phyloP scores from a whole-genome alignment of 2,329 filamentous ascomycete genomes.

The Ceratocystiopsis minuta region DNA sequence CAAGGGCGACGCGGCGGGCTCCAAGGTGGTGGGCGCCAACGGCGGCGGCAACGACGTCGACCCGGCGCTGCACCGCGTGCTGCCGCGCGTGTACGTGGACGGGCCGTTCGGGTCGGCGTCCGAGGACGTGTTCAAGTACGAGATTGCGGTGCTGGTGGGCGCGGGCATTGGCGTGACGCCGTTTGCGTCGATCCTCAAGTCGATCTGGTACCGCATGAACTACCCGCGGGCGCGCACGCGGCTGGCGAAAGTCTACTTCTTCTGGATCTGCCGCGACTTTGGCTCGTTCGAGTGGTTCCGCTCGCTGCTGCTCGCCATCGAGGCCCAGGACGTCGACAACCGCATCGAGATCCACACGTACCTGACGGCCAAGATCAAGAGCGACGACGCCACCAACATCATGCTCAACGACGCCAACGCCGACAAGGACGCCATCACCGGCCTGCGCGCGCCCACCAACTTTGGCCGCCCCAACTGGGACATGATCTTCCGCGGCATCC shows the following conservation, averaged over 20 bases:
- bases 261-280: slow-evolving; percentile 82
- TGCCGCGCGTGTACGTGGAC: slow-evolving; percentile 67
- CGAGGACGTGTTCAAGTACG: slow-evolving; percentile 80
- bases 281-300: slow-evolving; percentile 83
- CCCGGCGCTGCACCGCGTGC: slow-evolving; percentile 50
- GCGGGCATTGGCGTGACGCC: slow-evolving; percentile 77
- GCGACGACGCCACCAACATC: slow-evolving; percentile 74
- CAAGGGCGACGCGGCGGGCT: slow-evolving; percentile 29
- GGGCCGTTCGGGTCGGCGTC: slow-evolving; percentile 75
- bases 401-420: slow-evolving; percentile 83
- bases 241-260: slow-evolving; percentile 76
- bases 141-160: slow-evolving; percentile 60
- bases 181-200: slow-evolving; percentile 74
- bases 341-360: slow-evolving; percentile 83
- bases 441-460: slow-evolving; percentile 64
- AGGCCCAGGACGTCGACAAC: slow-evolving; percentile 68
- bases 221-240: slow-evolving; percentile 44
- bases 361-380: slow-evolving; percentile 71
- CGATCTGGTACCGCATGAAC: slow-evolving; percentile 87
- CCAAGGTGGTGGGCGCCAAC: slow-evolving; percentile 52
- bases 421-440: slow-evolving; percentile 71
- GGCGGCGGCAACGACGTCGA: slow-evolving; percentile 35
- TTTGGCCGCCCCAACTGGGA: slow-evolving; percentile 82
- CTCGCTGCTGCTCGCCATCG: slow-evolving; percentile 65
- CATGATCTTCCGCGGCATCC: slow-evolving; percentile 70